phyloP scores from a whole-genome alignment of 2,329 filamentous ascomycete genomes.

The Paecilomyces fulvus region DNA sequence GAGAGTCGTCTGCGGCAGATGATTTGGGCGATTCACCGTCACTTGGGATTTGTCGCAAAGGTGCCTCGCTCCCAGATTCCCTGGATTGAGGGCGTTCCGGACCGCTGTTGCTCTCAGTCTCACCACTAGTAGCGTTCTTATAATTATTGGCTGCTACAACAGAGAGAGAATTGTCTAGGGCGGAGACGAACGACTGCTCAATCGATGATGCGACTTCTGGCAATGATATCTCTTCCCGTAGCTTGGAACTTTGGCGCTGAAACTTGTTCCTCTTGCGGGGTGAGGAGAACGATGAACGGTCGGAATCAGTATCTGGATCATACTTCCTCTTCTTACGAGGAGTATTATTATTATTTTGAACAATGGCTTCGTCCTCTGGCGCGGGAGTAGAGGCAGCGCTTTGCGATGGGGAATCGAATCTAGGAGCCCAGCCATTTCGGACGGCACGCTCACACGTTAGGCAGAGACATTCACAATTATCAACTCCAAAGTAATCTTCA shows the following conservation, averaged over 20 bases:
- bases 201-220: conserved; percentile 18
- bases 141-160: not conserved
- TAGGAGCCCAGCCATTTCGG: conserved; percentile 72
- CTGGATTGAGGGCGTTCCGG: not conserved
- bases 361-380: conserved; percentile 15
- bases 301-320: conserved; percentile 18
- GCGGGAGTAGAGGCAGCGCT: conserved; percentile 26
- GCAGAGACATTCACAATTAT: conserved; percentile 93
- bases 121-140: not conserved
- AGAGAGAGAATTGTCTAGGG: conserved; percentile 1
- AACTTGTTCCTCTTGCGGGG: conserved; percentile 27
- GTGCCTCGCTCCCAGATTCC: conserved; percentile 2
- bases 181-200: conserved; percentile 6
- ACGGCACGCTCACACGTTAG: conserved; percentile 68
- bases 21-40: conserved; percentile 21
- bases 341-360: conserved; percentile 8
- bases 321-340: conserved; percentile 21
- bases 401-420: conserved; percentile 26
- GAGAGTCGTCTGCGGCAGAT: conserved; percentile 20
- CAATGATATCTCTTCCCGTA: conserved; percentile 28
- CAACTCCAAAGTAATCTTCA: conserved; percentile 88
- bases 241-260: conserved; percentile 24
- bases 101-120: not conserved
- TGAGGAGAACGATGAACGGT: conserved; percentile 16
- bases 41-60: conserved; percentile 7